Evolutionary conservation across 805 yeast species (phyloP).

Genomic region (Saturnispora zaruensis): DNA sequence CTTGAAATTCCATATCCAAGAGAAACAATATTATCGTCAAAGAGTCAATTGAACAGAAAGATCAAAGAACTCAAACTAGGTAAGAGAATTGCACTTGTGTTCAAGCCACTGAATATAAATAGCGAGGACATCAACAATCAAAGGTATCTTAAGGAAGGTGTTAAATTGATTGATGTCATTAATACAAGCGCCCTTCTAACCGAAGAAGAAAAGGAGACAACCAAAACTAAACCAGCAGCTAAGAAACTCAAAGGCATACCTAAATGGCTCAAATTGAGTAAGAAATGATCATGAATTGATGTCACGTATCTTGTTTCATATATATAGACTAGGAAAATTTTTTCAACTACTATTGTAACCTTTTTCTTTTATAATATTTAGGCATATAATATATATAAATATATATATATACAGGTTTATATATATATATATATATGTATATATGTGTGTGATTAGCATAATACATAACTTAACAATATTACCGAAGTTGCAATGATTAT

Average conservation of each 20-base stretch:
- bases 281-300: slow-evolving; percentile 1
- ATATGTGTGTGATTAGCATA: neutral
- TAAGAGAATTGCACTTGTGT: neutral
- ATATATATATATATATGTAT: no score
- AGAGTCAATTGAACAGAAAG: neutral
- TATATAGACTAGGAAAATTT: neutral
- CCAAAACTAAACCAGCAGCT: neutral
- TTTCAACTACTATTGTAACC: neutral
- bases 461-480: neutral
- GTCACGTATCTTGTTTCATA: neutral
- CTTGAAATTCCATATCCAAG: slow-evolving; percentile 4
- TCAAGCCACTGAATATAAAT: neutral
- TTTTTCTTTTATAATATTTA: neutral
- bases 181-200: neutral
- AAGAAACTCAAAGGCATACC: neutral
- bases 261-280: slow-evolving; percentile 7
- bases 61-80: neutral
- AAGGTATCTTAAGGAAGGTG: slow-evolving; percentile 1
- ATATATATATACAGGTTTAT: neutral
- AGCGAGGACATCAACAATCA: neutral
- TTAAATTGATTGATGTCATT: neutral
- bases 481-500: neutral
- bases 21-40: neutral
- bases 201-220: neutral
- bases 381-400: no score